Base-by-base conservation (phyloP, 306 rosid genomes). In the Luffa acutangula region DNA sequence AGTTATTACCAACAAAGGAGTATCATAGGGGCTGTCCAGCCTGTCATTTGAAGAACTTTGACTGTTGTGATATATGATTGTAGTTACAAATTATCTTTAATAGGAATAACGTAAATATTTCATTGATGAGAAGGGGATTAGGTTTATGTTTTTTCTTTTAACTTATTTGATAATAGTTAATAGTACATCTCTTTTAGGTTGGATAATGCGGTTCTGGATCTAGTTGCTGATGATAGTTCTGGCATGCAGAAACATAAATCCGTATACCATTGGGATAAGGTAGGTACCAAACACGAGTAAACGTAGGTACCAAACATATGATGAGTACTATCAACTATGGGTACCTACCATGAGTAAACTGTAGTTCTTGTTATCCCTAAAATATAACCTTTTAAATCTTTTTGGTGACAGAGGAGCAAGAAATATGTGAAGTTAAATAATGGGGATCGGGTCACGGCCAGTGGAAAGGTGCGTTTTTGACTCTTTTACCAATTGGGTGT, bases 241-340 rank as follows among this genome's bases (percentile, higher is more conserved):
- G 92, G 95, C 86, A 91, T 94, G 86, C 51, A 86, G 93, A 94
- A 86, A 85, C 97, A 92, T 67, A 91, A 92, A 85, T 92, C 98
- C 46, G 87, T 82, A 8, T 92, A 78, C 86, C 98, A 92, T 84
- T 94, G 98, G 98, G 98, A 92, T 76, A 94, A 88, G 97, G 98
- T 92, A 81, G 71, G 59, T 66, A 37, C 6, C 73, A 66, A 66
- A 39, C 73, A 66, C 7, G 74, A 9, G 46, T 66, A 18, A 66
- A 25, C 31, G 31, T 25, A 25, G 31, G 31, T 25, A 25, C 31
- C 31, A 25, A 25, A 25, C 31, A 25, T 25, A 25, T 25, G 31
- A 25, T 25, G 31, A 25, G 31, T 25, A 25, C 31, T 25, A 25
- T 25, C 31, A 25, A 25, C 31, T 65, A 25, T 37, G 21, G 49